phyloP scores from a whole-genome alignment of 352 stramenopile species.

The Blastocystis sp. region DNA sequence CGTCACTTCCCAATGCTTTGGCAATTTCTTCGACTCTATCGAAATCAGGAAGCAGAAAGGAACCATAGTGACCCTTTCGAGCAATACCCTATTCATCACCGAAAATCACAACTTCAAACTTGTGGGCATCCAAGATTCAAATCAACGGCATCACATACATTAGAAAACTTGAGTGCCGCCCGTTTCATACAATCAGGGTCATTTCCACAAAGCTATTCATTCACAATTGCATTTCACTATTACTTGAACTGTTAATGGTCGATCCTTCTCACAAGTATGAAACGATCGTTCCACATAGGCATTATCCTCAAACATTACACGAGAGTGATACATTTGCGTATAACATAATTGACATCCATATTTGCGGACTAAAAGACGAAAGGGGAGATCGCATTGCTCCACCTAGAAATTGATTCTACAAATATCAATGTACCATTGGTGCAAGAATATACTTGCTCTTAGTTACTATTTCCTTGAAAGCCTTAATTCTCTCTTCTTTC shows the following conservation, averaged over 20 bases:
- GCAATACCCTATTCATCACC: slow-evolving; percentile 41
- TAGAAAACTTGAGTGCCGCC: not conserved
- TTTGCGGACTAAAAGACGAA: slow-evolving; percentile 38
- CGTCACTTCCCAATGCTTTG: not conserved
- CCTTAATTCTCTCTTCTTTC: not conserved
- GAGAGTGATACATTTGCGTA: slow-evolving; percentile 56
- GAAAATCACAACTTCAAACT: not conserved
- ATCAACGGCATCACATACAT: slow-evolving; percentile 2
- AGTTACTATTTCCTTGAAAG: not conserved
- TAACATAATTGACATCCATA: slow-evolving; percentile 39
- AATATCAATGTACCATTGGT: not conserved
- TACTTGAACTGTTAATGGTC: slow-evolving; percentile 29
- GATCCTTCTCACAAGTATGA: slow-evolving; percentile 35
- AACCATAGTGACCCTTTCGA: slow-evolving; percentile 41
- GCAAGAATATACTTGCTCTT: slow-evolving; percentile 26
- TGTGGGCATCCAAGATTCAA: slow-evolving; percentile 53
- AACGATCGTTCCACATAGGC: slow-evolving; percentile 6
- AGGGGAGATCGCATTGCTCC: slow-evolving; percentile 45
- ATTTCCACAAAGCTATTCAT: slow-evolving; percentile 31
- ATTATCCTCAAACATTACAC: slow-evolving; percentile 40
- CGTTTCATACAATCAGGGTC: slow-evolving; percentile 18
- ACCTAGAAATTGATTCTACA: not conserved
- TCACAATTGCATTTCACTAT: not conserved
- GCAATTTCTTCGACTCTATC: slow-evolving; percentile 13
- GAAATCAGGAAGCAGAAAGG: slow-evolving; percentile 37